Evolutionary conservation across 1,284 basidiomycete genomes (phyloP).

Genomic region (Agaricales sp.): DNA sequence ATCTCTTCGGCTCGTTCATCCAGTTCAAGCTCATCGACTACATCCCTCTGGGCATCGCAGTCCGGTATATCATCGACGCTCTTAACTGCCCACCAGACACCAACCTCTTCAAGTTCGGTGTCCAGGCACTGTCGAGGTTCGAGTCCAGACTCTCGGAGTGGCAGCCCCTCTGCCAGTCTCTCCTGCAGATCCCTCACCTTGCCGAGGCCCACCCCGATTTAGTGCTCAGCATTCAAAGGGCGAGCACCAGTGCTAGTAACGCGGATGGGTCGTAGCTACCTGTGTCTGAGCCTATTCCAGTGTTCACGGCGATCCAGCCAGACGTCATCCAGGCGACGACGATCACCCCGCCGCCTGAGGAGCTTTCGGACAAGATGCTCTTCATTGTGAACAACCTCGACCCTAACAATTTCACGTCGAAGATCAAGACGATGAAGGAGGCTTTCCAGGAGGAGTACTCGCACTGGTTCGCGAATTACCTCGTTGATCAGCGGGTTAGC

Average conservation of each 20-base stretch:
- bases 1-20: conserved; percentile 94
- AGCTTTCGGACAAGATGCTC: conserved; percentile 86
- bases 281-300: conserved; percentile 32
- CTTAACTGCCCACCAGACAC: conserved; percentile 84
- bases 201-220: conserved; percentile 84
- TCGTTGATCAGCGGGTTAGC: conserved; percentile 92
- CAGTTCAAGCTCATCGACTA: conserved; percentile 91
- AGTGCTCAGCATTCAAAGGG: conserved; percentile 63
- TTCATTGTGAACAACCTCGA: conserved; percentile 99
- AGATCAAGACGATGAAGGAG: conserved; percentile 75
- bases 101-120: conserved; percentile 93
- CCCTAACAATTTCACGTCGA: conserved; percentile 85
- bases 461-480: conserved; percentile 96
- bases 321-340: conserved; percentile 47
- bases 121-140: conserved; percentile 86
- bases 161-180: conserved; percentile 86
- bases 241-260: conserved; percentile 14
- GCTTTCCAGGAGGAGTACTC: conserved; percentile 77
- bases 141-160: conserved; percentile 87
- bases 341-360: conserved; percentile 71
- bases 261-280: conserved; percentile 23
- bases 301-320: conserved; percentile 65
- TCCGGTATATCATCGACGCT: conserved; percentile 95
- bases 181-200: conserved; percentile 83
- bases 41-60: conserved; percentile 93